Percentiles rank a stretch among this genome's conserved stretches.
phyloP scores from a whole-genome alignment of 129 eudicot species.

The Erigeron canadensis region DNA sequence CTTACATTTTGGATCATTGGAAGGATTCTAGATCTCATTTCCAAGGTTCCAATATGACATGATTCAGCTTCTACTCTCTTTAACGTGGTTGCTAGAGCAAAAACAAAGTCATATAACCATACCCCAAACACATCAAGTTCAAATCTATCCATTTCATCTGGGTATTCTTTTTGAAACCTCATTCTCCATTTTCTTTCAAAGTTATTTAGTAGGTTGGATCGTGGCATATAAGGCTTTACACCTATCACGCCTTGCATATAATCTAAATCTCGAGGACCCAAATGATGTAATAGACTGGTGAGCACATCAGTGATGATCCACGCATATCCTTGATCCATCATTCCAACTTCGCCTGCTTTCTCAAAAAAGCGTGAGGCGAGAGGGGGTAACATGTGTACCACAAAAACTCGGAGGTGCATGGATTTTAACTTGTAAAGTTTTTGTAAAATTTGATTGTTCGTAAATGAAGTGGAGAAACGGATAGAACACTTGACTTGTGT shows the following conservation, averaged over 20 bases:
- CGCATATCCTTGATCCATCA: conserved; percentile 55
- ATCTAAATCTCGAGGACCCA: conserved; percentile 30
- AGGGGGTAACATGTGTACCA: conserved; percentile 44
- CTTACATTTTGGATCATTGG: conserved; percentile 23
- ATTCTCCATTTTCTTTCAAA: conserved; percentile 31
- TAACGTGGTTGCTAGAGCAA: conserved; percentile 45
- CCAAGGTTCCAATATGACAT: background rate
- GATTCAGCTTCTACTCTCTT: conserved; percentile 26
- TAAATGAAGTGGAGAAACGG: conserved; percentile 32
- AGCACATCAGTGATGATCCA: conserved; percentile 59
- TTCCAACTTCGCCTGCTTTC: conserved; percentile 35
- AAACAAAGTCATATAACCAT: conserved; percentile 52
- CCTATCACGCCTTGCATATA: conserved; percentile 44
- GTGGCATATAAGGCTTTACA: conserved; percentile 42
- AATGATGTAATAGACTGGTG: conserved; percentile 19
- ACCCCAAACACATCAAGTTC: conserved; percentile 34
- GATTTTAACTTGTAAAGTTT: conserved; percentile 47
- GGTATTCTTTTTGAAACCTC: conserved; percentile 27
- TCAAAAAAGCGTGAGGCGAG: conserved; percentile 45
- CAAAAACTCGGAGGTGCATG: conserved; percentile 52
- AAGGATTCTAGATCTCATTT: conserved; percentile 33
- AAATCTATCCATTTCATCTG: background rate
- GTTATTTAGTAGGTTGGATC: conserved; percentile 20
- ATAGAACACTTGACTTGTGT: conserved; percentile 36
- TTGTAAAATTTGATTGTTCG: conserved; percentile 30